Base-by-base conservation (phyloP, 1,284 basidiomycete genomes). In the Austroboletus niveus region DNA sequence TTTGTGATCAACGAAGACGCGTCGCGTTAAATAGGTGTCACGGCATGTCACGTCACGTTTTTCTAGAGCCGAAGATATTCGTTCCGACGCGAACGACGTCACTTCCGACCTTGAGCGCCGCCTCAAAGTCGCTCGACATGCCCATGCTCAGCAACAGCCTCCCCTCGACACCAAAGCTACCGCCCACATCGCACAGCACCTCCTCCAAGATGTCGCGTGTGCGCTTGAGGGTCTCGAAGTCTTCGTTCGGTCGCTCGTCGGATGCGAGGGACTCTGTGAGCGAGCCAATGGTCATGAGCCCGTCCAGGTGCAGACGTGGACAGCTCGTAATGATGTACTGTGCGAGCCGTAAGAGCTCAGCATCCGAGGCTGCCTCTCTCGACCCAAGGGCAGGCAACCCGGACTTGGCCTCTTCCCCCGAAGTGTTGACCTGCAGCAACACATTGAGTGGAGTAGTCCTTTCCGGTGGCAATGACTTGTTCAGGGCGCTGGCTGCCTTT, bases 251-350 rank as follows among this genome's bases (percentile, higher is more conserved):
- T 53, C 82, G 78, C 5, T 76, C 73, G 4, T 68, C 65, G 2
- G 72, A 72, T 7, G 78, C 74, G 15, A 88, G 76, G 2, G 89
- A 92, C 54, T 85, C 78, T 41, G 84, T 78, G 49, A 89, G 78
- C 5, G 93, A 84, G 2, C 97, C 96, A 61, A 99, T 99, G 0
- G 96, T 98, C 96, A 99, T 99, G 38, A 99, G 73, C 5, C 96
- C 97, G 40, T 85, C 80, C 3, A 99, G 72, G 17, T 77, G 78
- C 34, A 99, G 77, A 17, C 74, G 75, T 0, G 90, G 88, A 66
- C 96, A 99, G 30, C 77, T 69, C 1, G 71, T 69, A 52, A 95
- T 65, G 64, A 99, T 78, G 60, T 91, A 82, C 41, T 69, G 72
- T 1, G 91, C 94, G 15, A 98, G 79, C 44, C 78, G 70, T 34